phyloP scores from a whole-genome alignment of 176 grass and related monocot genomes.

The Pharus latifolius region DNA sequence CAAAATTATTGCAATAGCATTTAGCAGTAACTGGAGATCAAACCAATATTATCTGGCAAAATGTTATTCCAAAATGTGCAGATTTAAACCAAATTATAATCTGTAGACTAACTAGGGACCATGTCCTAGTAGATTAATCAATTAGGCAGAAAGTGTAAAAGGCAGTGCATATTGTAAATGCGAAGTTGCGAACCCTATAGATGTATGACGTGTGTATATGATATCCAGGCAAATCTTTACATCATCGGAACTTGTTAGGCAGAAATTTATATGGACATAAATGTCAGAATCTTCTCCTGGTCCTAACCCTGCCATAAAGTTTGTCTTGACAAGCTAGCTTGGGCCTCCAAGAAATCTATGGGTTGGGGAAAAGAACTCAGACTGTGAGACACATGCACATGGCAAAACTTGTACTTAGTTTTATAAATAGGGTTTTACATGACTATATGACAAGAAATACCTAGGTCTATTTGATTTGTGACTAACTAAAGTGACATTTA shows the following conservation, averaged over 20 bases:
- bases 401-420: too few species aligned
- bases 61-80: too few species aligned
- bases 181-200: neutral
- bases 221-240: neutral
- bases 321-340: too few species aligned
- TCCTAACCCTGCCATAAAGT: too few species aligned
- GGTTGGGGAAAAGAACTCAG: neutral
- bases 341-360: too few species aligned
- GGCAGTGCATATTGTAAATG: too few species aligned
- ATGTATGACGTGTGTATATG: neutral
- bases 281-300: neutral
- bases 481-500: too few species aligned
- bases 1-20: too few species aligned
- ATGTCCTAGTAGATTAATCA: neutral
- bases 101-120: neutral
- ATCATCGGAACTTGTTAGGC: too few species aligned
- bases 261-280: conserved; percentile 6
- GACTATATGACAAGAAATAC: too few species aligned
- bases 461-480: too few species aligned
- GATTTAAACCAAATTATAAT: neutral
- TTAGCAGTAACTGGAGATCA: neutral
- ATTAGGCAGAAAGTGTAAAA: conserved; percentile 5
- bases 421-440: too few species aligned
- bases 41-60: neutral
- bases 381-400: neutral